Evolutionary conservation across 2,329 filamentous ascomycete species (phyloP).

Genomic region (Pseudopyricularia javanii): DNA sequence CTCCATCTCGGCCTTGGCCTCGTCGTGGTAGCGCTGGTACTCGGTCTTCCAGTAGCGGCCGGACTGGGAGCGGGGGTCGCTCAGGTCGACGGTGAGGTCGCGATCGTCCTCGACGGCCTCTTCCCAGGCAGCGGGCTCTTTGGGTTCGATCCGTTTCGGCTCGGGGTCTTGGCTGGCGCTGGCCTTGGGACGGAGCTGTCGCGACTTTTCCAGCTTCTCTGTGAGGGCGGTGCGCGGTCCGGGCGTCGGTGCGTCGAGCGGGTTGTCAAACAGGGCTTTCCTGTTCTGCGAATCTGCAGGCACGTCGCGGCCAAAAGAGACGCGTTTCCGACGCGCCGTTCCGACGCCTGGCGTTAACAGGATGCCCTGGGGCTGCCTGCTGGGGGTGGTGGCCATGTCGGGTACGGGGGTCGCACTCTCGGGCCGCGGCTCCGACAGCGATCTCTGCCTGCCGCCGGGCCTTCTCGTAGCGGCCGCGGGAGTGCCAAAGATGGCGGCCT

Average conservation of each 20-base stretch:
- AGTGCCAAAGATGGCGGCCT: conserved; percentile 51
- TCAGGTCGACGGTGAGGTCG: conserved; percentile 58
- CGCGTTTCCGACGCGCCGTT: conserved; percentile 47
- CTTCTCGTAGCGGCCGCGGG: conserved; percentile 23
- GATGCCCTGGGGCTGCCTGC: conserved; percentile 42
- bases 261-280: conserved; percentile 10
- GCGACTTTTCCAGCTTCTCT: conserved; percentile 31
- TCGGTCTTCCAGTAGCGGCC: conserved; percentile 72
- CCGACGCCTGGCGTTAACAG: conserved; percentile 52
- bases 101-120: conserved; percentile 28
- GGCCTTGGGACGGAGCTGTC: conserved; percentile 12
- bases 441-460: not conserved
- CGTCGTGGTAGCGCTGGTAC: conserved; percentile 61
- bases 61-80: conserved; percentile 62
- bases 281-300: conserved; percentile 25
- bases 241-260: conserved; percentile 4
- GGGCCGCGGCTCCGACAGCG: not conserved
- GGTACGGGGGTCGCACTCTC: not conserved
- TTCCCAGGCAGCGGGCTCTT: conserved; percentile 26
- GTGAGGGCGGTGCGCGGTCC: conserved; percentile 29
- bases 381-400: conserved; percentile 15
- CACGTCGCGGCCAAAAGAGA: conserved; percentile 51
- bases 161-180: not conserved
- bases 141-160: not conserved
- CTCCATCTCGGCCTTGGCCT: conserved; percentile 62